These are phyloP conservation scores for Trypanosoma theileri DNA, from an alignment of 208 protist species.

Conservation along the genomic window DNA sequence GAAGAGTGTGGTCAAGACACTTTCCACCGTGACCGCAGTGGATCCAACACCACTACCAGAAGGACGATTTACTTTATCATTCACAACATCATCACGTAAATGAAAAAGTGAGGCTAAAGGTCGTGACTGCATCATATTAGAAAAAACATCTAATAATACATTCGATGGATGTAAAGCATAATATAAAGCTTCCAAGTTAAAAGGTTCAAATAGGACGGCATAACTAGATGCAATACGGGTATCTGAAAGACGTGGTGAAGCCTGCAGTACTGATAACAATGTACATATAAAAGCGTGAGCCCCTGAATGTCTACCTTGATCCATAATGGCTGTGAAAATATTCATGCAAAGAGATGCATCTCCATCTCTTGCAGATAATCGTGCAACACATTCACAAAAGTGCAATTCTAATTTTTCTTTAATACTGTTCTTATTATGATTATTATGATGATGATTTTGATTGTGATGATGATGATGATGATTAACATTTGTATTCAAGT, in stretches of 20 bases:
- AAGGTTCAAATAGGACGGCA: constrained; percentile 17
- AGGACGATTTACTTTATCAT: background rate
- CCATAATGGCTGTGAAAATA: constrained; percentile 19
- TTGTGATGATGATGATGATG: background rate
- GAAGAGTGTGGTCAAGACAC: constrained; percentile 21
- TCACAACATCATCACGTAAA: background rate
- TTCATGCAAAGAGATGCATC: constrained; percentile 22
- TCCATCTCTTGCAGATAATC: constrained; percentile 25
- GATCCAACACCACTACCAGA: constrained; percentile 2
- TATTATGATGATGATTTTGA: background rate
- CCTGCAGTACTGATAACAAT: background rate
- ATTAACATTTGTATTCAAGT: background rate
- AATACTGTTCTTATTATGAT: background rate
- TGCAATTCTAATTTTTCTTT: constrained; percentile 13
- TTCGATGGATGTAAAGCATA: constrained; percentile 10
- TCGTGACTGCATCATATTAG: background rate
- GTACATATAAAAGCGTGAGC: constrained; percentile 25
- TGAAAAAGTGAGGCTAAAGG: constrained; percentile 10
- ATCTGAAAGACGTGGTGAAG: constrained; percentile 1
- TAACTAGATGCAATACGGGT: no score
- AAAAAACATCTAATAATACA: background rate
- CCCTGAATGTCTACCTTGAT: constrained; percentile 10
- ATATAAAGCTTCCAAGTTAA: constrained; percentile 24
- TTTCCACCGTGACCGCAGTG: constrained; percentile 9
- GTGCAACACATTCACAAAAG: constrained; percentile 24